A percentile compares a stretch with the other conserved stretches of the same genome.
Evolutionary conservation across 306 rosid species (phyloP).

Genomic region (Luffa aegyptiaca): DNA sequence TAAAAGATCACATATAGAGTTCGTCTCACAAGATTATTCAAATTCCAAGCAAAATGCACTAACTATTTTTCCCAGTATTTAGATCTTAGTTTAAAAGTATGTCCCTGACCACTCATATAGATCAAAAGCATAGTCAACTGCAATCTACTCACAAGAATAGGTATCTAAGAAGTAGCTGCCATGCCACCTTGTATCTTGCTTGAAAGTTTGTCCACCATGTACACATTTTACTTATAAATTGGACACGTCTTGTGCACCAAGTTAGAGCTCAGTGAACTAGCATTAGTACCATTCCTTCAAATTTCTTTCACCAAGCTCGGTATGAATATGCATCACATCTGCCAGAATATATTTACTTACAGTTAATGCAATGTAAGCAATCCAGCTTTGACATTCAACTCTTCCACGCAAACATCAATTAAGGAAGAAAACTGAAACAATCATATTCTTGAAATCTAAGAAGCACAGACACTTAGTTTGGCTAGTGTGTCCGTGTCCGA

Average conservation of each 20-base stretch:
- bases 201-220: not conserved
- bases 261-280: not conserved
- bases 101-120: not conserved
- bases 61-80: not conserved
- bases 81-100: not conserved
- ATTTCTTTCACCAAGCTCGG: not conserved
- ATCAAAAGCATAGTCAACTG: constrained; percentile 2
- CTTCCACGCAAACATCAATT: not conserved
- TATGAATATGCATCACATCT: not conserved
- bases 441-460: not conserved
- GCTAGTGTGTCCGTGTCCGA: too few relatives aligned
- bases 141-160: not conserved
- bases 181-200: not conserved
- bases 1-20: not conserved
- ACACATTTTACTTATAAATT: not conserved
- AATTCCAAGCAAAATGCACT: not conserved
- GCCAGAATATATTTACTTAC: not conserved
- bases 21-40: not conserved
- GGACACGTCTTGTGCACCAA: not conserved
- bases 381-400: not conserved
- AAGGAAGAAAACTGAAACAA: not conserved
- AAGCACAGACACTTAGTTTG: too few relatives aligned
- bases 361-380: not conserved
- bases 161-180: not conserved
- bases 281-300: not conserved